Percentiles rank a stretch among this genome's conserved stretches.
These are phyloP conservation scores for Panaeolus cyanescens DNA, from an alignment of 768 basidiomycete species.

Conservation along the genomic window DNA sequence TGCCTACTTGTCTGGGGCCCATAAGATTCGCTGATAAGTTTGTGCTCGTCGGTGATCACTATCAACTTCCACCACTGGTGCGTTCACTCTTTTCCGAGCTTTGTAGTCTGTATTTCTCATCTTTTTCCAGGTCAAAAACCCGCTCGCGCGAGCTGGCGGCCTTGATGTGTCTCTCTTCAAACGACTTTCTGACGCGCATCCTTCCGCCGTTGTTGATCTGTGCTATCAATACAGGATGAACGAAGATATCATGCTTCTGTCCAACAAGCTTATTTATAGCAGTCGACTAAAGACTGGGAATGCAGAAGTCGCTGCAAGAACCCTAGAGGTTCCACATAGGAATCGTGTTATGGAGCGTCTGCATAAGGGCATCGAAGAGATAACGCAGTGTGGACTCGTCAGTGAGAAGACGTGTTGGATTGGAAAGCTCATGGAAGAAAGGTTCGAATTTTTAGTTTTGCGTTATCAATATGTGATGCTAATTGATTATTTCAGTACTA, in stretches of 20 bases:
- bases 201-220: constrained; percentile 82
- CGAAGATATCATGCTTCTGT: constrained; percentile 89
- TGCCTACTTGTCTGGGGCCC: constrained; percentile 94
- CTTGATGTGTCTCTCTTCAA: constrained; percentile 91
- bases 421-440: constrained; percentile 58
- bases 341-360: constrained; percentile 16
- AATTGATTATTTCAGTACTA: constrained; percentile 53
- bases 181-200: constrained; percentile 84
- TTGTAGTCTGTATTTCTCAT: not conserved
- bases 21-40: constrained; percentile 89
- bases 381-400: constrained; percentile 3
- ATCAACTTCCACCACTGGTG: constrained; percentile 94
- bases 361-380: not conserved
- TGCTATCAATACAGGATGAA: constrained; percentile 96
- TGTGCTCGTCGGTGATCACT: constrained; percentile 95
- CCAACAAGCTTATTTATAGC: constrained; percentile 84
- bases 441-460: constrained; percentile 44
- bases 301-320: constrained; percentile 62
- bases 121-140: constrained; percentile 70
- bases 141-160: constrained; percentile 78
- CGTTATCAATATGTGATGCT: not conserved
- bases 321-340: constrained; percentile 53
- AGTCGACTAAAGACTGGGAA: constrained; percentile 80
- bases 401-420: constrained; percentile 65
- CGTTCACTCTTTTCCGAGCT: constrained; percentile 14